Base-by-base conservation (phyloP, 257 asterid species). In the Catharanthus roseus region DNA sequence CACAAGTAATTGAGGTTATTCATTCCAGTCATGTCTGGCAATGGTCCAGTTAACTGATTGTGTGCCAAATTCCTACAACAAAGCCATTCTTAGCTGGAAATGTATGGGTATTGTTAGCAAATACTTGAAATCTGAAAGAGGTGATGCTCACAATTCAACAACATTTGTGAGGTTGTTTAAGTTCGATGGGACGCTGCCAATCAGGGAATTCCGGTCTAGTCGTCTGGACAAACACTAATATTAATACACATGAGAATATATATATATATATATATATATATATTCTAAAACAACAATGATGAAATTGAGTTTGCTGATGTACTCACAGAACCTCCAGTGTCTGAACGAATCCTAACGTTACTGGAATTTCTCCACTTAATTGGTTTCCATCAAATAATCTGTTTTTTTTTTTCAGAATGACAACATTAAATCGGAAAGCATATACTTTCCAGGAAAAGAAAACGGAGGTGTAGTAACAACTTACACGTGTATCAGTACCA, bases 261-360 rank as follows among this genome's bases (percentile, higher is more conserved):
- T 31, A 50, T 6, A 64, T 36, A 19, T 34, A 65, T 31, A 50
- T 6, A 64, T 36, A n/a, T n/a, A n/a, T n/a, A n/a, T n/a, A n/a
- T n/a, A n/a, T n/a, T n/a, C 55, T 1, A 24, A 16, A 51, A 57
- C 13, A 51, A 57, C 13, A 42, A 68, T 67, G 45, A 68, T 44
- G 34, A 55, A 78, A n/a, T 5, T 65, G 33, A 70, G 72, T 12
- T 16, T 15, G 29, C 15, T 78, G 71, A 74, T 80, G 54, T 77
- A 92, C 98, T 92, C 85, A 92, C 97, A 92, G 91, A 85, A 90
- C 97, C 86, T 92, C 97, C 33, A 92, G 85, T 72, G 97, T 78
- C 84, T 85, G 85, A 70, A 92, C 95, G 42, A 81, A 67, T 82
- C 90, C 91, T 67, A 92, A 26, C 33, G 97, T 79, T 16, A 87